phyloP scores from a whole-genome alignment of 192 early-diverging fungal species.

The Backusella macrospora region DNA sequence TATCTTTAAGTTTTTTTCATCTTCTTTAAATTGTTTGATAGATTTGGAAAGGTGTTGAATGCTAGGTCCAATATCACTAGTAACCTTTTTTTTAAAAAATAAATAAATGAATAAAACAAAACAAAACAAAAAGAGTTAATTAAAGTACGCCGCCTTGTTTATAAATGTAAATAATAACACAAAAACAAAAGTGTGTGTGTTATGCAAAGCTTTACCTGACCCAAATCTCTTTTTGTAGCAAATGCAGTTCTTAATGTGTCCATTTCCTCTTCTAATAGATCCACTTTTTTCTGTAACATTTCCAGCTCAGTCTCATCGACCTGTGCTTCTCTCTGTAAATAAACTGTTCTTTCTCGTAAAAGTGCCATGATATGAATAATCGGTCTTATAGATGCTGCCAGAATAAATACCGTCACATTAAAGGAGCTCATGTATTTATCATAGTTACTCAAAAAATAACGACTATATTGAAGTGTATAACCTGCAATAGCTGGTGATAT shows the following conservation, averaged over 20 bases:
- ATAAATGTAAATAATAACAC: neutral
- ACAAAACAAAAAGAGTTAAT: neutral
- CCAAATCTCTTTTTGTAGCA: conserved; percentile 59
- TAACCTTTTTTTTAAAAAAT: conserved; percentile 22
- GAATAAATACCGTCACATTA: conserved; percentile 60
- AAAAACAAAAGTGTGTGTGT: neutral
- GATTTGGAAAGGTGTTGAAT: conserved; percentile 55
- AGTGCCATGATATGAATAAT: conserved; percentile 53
- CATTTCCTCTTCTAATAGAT: conserved; percentile 55
- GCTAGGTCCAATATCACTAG: conserved; percentile 52
- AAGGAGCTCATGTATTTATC: conserved; percentile 59
- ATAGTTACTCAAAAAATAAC: conserved; percentile 55
- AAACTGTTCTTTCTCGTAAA: conserved; percentile 51
- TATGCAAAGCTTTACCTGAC: conserved; percentile 40
- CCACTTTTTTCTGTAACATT: conserved; percentile 46
- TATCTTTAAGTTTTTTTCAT: conserved; percentile 50
- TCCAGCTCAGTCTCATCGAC: conserved; percentile 54
- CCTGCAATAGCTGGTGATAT: conserved; percentile 58
- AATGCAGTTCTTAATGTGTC: conserved; percentile 50
- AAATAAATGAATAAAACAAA: neutral
- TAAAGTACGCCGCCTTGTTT: neutral
- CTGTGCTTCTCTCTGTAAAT: conserved; percentile 57
- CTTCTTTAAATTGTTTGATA: conserved; percentile 57
- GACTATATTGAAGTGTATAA: conserved; percentile 55
- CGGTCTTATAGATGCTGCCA: conserved; percentile 58